Evolutionary conservation across 495 filamentous ascomycete genomes (phyloP).

Genomic region (Penicillium manginii): DNA sequence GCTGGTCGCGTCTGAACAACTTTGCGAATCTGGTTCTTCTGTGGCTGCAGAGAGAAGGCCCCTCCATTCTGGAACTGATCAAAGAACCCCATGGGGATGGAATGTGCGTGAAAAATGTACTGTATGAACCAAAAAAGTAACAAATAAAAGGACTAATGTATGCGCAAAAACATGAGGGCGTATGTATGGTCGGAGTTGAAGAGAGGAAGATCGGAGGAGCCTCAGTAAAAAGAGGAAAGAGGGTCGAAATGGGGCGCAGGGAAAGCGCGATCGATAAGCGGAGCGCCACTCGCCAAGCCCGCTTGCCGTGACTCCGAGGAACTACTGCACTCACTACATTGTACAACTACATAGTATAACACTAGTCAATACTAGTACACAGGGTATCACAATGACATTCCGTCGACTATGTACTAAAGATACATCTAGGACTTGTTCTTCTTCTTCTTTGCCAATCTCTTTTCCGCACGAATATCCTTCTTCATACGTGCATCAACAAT

Average conservation of each 20-base stretch:
- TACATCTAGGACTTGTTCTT: conserved; percentile 60
- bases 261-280: conserved; percentile 32
- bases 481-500: conserved; percentile 97
- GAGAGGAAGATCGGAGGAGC: conserved; percentile 16
- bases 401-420: conserved; percentile 25
- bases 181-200: conserved; percentile 18
- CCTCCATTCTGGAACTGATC: conserved; percentile 60
- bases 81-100: conserved; percentile 54
- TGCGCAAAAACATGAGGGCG: conserved; percentile 23
- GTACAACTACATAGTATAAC: no score
- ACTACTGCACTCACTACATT: no score
- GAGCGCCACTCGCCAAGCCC: conserved; percentile 28
- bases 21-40: conserved; percentile 54
- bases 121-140: conserved; percentile 28
- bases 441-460: conserved; percentile 75
- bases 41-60: conserved; percentile 52
- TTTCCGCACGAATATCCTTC: conserved; percentile 94
- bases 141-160: conserved; percentile 22
- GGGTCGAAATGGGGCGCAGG: background rate
- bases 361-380: background rate
- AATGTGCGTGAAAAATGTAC: conserved; percentile 12
- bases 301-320: background rate
- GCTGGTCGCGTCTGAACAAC: conserved; percentile 46
- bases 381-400: conserved; percentile 22
- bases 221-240: conserved; percentile 13